phyloP scores from a whole-genome alignment of 2,329 filamentous ascomycete species.

The Scedosporium apiospermum region DNA sequence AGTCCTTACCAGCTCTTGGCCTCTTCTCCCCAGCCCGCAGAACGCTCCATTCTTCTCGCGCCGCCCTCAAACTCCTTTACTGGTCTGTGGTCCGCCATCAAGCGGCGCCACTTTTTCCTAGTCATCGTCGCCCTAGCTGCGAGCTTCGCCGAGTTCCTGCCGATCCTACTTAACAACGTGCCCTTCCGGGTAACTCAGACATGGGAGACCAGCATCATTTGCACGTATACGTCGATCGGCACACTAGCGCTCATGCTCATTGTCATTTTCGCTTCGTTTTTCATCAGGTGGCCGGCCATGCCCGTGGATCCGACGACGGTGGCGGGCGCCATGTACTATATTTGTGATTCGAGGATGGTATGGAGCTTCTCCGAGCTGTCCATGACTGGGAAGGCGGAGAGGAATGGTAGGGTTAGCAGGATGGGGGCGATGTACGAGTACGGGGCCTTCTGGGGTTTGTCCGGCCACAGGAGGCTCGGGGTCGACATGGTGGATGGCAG shows the following conservation, averaged over 20 bases:
- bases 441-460: background rate
- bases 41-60: constrained; percentile 28
- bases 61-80: constrained; percentile 34
- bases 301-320: constrained; percentile 37
- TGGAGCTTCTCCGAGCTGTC: background rate
- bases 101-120: constrained; percentile 27
- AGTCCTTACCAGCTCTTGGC: constrained; percentile 33
- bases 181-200: constrained; percentile 34
- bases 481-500: background rate
- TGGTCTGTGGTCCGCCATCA: constrained; percentile 28
- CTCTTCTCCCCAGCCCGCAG: constrained; percentile 21
- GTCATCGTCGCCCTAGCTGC: constrained; percentile 29
- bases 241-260: constrained; percentile 33
- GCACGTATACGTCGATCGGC: constrained; percentile 24
- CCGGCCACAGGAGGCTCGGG: background rate
- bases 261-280: constrained; percentile 28
- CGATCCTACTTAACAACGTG: constrained; percentile 37
- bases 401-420: background rate
- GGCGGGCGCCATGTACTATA: constrained; percentile 34
- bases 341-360: constrained; percentile 11
- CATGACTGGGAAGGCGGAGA: background rate
- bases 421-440: constrained; percentile 1
- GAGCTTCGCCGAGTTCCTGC: constrained; percentile 39
- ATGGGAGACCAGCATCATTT: constrained; percentile 26
- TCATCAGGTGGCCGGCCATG: constrained; percentile 32